Evolutionary conservation across 202 grass and related monocot species (phyloP), one percentile per base, ranked within the genome.

Genomic region (Eragrostis tef): DNA sequence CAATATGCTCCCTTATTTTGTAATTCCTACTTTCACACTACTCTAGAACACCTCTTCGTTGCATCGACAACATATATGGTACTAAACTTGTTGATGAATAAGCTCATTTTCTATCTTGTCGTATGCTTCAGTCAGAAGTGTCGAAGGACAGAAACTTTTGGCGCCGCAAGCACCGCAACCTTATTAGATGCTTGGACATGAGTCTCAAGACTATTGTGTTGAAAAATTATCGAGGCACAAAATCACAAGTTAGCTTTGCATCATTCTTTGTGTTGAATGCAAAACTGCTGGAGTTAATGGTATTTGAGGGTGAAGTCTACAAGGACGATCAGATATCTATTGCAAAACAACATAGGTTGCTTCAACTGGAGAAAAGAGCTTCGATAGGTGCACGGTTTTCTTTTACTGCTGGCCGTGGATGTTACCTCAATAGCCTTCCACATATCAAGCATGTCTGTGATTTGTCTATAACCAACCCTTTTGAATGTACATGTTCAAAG

Each of bases 361-460:
- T 84, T 45, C 41, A 69, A 25, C 12, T 77, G 25, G 63, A 77
- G n/a, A 77, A 48, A 54, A 84, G 53, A 42, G 81, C 81, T 17
- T 84, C 52, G 8, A 6, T n/a, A 39, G 17, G 11, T 5, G 67
- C 56, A 29, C 66, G 0, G 6, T 44, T 85, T 62, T 20, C 22
- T 15, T 85, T 85, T 64, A 79, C 6, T 63, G 39, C 27, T 6
- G 13, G 24, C 7, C 7, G 7, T 64, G 26, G 0, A 13, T 11
- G 17, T 71, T 1, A 0, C 0, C 6, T 20, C 2, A 7, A 24
- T 15, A 6, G n/a, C 31, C 7, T 20, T 25, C 1, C 10, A 7
- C 66, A 46, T 24, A 8, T 8, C 13, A 15, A 24, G 6, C 7
- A 47, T 72, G n/a, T 73, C 6, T 1, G 17, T 43, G 77, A 68